These are phyloP conservation scores for Ballota nigra DNA, from an alignment of 257 asterid genomes.

Conservation along the genomic window DNA sequence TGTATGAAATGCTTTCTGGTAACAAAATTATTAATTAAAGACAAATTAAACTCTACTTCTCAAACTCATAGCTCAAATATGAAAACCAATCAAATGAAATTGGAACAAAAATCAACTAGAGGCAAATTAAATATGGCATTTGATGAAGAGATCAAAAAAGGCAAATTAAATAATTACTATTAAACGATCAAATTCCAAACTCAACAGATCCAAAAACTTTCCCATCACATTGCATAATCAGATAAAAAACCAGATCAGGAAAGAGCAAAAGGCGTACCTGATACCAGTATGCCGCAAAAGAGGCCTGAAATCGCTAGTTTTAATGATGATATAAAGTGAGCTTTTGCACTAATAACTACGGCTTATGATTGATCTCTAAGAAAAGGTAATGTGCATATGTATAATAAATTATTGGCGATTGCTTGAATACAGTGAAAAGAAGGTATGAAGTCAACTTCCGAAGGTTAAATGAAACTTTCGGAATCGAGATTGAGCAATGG, in stretches of 20 bases:
- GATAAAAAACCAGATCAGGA: not conserved
- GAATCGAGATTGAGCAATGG: conserved; percentile 22
- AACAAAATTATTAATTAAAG: not conserved
- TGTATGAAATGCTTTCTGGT: not conserved
- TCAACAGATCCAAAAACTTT: conserved; percentile 23
- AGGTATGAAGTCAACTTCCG: conserved; percentile 36
- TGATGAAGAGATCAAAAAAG: conserved; percentile 6
- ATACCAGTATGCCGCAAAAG: conserved; percentile 7
- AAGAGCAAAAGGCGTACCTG: conserved; percentile 29
- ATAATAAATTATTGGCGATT: conserved; percentile 11
- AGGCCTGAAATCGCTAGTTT: conserved; percentile 11
- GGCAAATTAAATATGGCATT: not conserved
- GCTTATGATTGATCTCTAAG: conserved; percentile 19
- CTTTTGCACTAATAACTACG: conserved; percentile 16
- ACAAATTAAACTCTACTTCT: not conserved
- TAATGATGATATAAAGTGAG: conserved; percentile 9
- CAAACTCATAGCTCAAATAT: not conserved
- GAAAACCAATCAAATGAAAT: not conserved
- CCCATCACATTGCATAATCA: conserved; percentile 26
- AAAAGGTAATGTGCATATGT: conserved; percentile 25
- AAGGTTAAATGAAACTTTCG: conserved; percentile 50
- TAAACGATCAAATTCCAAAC: conserved; percentile 13
- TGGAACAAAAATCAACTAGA: not conserved
- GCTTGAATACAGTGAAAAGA: conserved; percentile 33
- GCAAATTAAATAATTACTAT: not conserved